Conservation (phyloP, 768 basidiomycete genomes). For the Punctularia strigosozonata region DNA sequence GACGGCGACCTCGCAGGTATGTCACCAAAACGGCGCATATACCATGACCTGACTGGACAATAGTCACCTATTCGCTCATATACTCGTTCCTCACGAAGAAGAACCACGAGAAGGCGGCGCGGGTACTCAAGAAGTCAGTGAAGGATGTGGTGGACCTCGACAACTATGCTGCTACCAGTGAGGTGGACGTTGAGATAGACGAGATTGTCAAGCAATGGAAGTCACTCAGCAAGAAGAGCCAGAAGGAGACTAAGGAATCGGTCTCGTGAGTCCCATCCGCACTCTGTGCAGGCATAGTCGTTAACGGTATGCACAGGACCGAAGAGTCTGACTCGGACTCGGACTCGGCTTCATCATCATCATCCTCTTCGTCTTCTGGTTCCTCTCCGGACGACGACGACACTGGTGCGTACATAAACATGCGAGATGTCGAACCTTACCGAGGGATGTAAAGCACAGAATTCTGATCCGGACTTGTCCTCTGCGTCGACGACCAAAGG, state of each 20-base stretch:
- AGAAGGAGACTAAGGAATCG: no score
- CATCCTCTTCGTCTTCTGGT: slow-evolving; percentile 4
- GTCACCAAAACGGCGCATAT: slow-evolving; percentile 10
- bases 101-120: slow-evolving; percentile 58
- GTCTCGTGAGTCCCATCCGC: no score
- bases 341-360: slow-evolving; percentile 6
- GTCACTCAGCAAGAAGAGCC: slow-evolving; percentile 15
- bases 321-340: slow-evolving; percentile 11
- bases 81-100: slow-evolving; percentile 60
- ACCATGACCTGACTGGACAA: neutral
- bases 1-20: slow-evolving; percentile 44
- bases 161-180: slow-evolving; percentile 29
- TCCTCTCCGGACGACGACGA: no score
- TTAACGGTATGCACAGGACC: no score
- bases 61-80: slow-evolving; percentile 70
- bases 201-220: slow-evolving; percentile 62
- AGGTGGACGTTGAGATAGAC: slow-evolving; percentile 42
- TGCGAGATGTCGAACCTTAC: no score
- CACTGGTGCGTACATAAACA: no score
- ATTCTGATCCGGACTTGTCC: no score
- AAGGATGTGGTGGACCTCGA: slow-evolving; percentile 49
- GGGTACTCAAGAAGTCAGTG: slow-evolving; percentile 64
- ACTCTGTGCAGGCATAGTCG: no score
- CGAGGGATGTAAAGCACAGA: no score
- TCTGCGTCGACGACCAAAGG: no score